Conservation (phyloP, 2,329 filamentous ascomycete species). For the Fusarium sp. region DNA sequence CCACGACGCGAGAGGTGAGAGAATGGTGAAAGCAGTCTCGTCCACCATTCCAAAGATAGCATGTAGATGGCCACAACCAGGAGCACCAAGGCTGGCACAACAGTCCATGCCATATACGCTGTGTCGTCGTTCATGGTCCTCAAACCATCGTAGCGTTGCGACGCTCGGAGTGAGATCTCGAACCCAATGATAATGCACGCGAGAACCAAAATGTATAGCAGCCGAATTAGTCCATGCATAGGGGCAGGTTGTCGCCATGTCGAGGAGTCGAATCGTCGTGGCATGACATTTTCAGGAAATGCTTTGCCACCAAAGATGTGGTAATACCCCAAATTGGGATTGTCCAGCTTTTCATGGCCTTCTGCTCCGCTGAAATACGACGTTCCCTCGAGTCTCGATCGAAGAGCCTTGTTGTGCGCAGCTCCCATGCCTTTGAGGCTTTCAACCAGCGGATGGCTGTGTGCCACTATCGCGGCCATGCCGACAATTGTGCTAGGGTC, state of each 20-base stretch:
- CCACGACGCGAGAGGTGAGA: conserved; percentile 44
- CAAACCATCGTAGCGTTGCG: conserved; percentile 47
- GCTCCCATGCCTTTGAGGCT: conserved; percentile 51
- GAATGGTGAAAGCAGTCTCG: conserved; percentile 51
- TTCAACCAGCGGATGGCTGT: conserved; percentile 52
- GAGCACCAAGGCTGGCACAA: conserved; percentile 47
- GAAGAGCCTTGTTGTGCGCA: conserved; percentile 44
- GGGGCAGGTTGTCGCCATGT: conserved; percentile 48
- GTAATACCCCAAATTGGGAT: conserved; percentile 40
- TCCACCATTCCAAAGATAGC: conserved; percentile 47
- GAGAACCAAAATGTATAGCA: conserved; percentile 44
- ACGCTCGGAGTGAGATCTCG: conserved; percentile 50
- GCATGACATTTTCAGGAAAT: conserved; percentile 23
- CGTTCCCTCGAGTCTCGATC: conserved; percentile 43
- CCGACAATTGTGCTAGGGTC: conserved; percentile 51
- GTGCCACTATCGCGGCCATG: conserved; percentile 51
- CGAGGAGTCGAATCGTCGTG: conserved; percentile 38
- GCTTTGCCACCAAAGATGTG: conserved; percentile 44
- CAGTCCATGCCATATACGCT: conserved; percentile 52
- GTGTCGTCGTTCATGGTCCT: conserved; percentile 45
- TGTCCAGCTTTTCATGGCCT: conserved; percentile 48
- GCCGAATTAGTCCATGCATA: conserved; percentile 46
- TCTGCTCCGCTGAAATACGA: conserved; percentile 51
- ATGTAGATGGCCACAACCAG: conserved; percentile 48
- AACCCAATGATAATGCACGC: conserved; percentile 49